Percentiles rank a stretch among this genome's conserved stretches.
Evolutionary conservation across 2,329 filamentous ascomycete species (phyloP).

Genomic region (Fusarium solani-melongenae): DNA sequence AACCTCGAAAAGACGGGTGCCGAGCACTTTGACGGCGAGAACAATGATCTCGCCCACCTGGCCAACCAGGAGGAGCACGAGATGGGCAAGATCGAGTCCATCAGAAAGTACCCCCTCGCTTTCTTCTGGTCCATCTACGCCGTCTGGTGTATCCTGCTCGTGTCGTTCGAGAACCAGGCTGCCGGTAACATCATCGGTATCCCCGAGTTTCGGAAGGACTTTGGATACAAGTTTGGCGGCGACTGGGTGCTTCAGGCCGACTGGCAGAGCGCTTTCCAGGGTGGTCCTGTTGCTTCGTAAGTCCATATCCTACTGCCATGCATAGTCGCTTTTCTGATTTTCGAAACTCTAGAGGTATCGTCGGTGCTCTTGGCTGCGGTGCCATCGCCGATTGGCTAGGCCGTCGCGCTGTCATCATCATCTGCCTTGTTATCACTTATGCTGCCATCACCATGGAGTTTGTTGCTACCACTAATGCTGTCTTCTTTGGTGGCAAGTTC

Average conservation of each 20-base stretch:
- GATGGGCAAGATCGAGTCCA: conserved; percentile 32
- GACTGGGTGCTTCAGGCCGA: conserved; percentile 53
- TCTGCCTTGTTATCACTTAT: conserved; percentile 50
- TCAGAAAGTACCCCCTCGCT: conserved; percentile 41
- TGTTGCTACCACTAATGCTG: conserved; percentile 51
- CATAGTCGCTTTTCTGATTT: neutral
- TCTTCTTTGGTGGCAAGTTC: conserved; percentile 57
- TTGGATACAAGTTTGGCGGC: conserved; percentile 50
- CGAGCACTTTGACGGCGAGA: conserved; percentile 21
- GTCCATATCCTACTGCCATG: neutral
- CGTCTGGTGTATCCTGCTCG: conserved; percentile 53
- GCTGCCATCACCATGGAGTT: conserved; percentile 55
- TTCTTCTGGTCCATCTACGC: conserved; percentile 52
- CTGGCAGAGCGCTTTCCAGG: conserved; percentile 58
- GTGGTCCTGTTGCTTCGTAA: conserved; percentile 53
- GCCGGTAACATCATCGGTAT: conserved; percentile 55
- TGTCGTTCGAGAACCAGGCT: conserved; percentile 56
- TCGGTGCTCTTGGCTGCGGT: conserved; percentile 49
- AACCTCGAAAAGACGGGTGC: conserved; percentile 29
- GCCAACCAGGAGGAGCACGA: conserved; percentile 45
- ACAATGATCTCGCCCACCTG: conserved; percentile 32
- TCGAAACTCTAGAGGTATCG: conserved; percentile 14
- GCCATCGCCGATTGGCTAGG: conserved; percentile 51
- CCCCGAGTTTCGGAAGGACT: conserved; percentile 58
- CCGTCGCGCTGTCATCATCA: conserved; percentile 47